phyloP scores from a whole-genome alignment of 2,329 filamentous ascomycete species.

The Diplodia intermedia region DNA sequence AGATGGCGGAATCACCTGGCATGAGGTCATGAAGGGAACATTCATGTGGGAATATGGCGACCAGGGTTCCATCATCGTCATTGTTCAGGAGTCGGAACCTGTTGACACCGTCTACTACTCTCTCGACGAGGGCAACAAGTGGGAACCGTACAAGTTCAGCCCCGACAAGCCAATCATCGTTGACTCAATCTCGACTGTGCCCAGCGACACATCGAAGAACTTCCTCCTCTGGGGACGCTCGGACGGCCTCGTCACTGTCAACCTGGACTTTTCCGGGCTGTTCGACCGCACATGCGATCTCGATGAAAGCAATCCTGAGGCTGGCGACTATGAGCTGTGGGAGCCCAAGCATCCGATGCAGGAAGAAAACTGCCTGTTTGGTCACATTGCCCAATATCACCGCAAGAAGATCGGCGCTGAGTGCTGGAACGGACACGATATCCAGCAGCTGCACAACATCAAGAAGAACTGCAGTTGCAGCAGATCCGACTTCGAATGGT shows the following conservation, averaged over 20 bases:
- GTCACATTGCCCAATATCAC: slow-evolving; percentile 86
- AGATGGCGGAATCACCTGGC: slow-evolving; percentile 92
- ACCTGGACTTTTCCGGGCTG: slow-evolving; percentile 87
- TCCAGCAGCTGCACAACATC: slow-evolving; percentile 74
- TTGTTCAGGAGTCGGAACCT: slow-evolving; percentile 65
- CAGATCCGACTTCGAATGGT: slow-evolving; percentile 92
- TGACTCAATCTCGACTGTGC: slow-evolving; percentile 83
- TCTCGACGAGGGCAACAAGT: slow-evolving; percentile 79
- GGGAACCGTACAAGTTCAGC: slow-evolving; percentile 77
- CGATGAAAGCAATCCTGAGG: slow-evolving; percentile 65
- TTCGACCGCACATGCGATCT: slow-evolving; percentile 74
- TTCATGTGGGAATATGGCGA: slow-evolving; percentile 97
- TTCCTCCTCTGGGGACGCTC: slow-evolving; percentile 83
- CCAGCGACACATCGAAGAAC: slow-evolving; percentile 86
- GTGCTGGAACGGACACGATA: slow-evolving; percentile 81
- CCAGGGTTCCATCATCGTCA: slow-evolving; percentile 88
- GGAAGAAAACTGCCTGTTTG: slow-evolving; percentile 86
- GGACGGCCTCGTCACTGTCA: slow-evolving; percentile 73
- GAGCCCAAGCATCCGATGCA: slow-evolving; percentile 81
- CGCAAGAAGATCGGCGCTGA: slow-evolving; percentile 81
- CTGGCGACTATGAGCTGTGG: slow-evolving; percentile 85
- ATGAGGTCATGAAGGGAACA: slow-evolving; percentile 80
- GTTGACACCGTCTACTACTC: slow-evolving; percentile 68
- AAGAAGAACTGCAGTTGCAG: slow-evolving; percentile 80
- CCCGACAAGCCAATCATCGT: slow-evolving; percentile 72